phyloP scores from a whole-genome alignment of 345 rosid species.

The Rhodamnia rubescens region DNA sequence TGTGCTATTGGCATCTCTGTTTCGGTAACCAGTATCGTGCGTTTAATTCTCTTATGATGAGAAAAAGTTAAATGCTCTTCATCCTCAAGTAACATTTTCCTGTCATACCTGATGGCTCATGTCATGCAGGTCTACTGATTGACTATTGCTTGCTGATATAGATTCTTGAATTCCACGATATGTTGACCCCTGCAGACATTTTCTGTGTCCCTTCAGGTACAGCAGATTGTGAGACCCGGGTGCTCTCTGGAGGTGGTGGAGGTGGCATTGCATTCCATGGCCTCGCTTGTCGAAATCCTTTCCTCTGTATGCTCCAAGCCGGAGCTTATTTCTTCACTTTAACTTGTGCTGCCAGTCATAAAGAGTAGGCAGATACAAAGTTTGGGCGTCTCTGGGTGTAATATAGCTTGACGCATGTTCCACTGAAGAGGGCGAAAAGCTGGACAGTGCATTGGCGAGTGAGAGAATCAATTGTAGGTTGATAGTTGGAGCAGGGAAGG shows the following conservation, averaged over 20 bases:
- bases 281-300: constrained; percentile 15
- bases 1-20: too few relatives aligned
- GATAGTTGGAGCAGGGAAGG: not conserved
- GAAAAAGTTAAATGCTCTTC: not conserved
- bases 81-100: not conserved
- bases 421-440: not conserved
- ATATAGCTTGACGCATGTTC: not conserved
- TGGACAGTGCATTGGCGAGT: not conserved
- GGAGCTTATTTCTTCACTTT: constrained; percentile 19
- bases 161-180: too few relatives aligned
- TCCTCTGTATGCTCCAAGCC: constrained; percentile 6
- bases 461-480: not conserved
- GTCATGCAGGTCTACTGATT: not conserved
- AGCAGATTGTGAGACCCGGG: constrained; percentile 25
- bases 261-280: constrained; percentile 20
- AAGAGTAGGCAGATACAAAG: not conserved
- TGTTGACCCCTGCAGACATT: not conserved
- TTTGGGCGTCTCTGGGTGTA: not conserved
- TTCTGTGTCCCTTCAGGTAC: constrained; percentile 13
- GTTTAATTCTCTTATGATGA: not conserved
- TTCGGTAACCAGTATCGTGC: too few relatives aligned
- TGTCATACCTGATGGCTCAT: not conserved
- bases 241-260: constrained; percentile 22
- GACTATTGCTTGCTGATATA: not conserved
- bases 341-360: not conserved